Base-by-base conservation (phyloP, 2,329 filamentous ascomycete genomes). In the Phialocephala sp. region DNA sequence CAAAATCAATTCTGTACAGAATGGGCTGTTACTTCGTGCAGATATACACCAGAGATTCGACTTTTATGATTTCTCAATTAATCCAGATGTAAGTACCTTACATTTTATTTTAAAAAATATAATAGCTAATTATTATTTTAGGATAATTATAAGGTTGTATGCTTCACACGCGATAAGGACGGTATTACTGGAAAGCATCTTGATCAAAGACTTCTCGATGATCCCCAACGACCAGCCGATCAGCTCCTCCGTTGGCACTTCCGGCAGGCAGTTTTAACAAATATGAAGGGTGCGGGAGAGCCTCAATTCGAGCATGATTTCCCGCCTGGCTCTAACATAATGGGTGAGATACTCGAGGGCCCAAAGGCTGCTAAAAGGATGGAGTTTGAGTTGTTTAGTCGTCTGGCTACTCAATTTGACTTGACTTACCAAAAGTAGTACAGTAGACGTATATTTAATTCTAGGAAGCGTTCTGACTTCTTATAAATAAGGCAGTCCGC, bases 321-420 rank as follows among this genome's bases (percentile, higher is more conserved):
- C 56, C 57, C 63, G 6, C 37, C 43, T 41, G 72, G 72, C 15
- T 73, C 74, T 11, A 72, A 76, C 62, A 72, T 73, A 55, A 69
- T 78, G 56, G 69, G 69, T 4, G 65, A 72, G 12, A 76, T 77
- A 55, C 64, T 71, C 77, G 76, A 87, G 86, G 85, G 86, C 83
- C 84, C 86, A 86, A 68, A 70, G 60, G 69, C 67, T 6, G 67
- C 47, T 15, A 66, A 74, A 41, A 67, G 73, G 52, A 72, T 76
- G 72, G 68, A 41, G 37, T 41, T 41, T 41, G 37, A 41, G 37
- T 8, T 41, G 37, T 41, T 41, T 41, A 41, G 37, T 41, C 37
- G 37, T 41, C 37, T 41, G 11, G 37, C 37, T 41, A 41, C 37
- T 41, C 37, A 41, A 41, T 41, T 41, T 41, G 37, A 41, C 11